Evolutionary conservation across 306 rosid species (phyloP), one percentile per base, ranked within the genome.

Genomic region (Lagenaria siceraria): DNA sequence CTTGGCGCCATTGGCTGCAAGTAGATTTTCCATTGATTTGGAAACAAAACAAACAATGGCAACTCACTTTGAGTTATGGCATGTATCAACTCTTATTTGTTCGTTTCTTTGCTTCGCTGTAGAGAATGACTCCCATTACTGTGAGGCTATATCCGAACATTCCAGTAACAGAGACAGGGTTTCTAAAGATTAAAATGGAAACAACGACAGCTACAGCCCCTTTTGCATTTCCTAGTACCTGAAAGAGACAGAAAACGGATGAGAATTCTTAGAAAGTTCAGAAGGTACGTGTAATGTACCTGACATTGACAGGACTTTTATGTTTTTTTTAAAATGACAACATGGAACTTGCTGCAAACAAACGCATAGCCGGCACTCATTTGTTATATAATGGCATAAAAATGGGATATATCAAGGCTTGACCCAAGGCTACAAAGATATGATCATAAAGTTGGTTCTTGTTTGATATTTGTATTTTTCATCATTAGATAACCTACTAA

Each of bases 211-310:
- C 96, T 33, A 89, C 98, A 15, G 98, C 98, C 19, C 98, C 98
- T 85, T 92, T 92, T 36, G 98, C 98, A 82, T 92, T 92, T 72
- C 97, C 97, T 63, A 90, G 87, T 62, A 92, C 98, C 98, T 92
- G 85, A 56, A 83, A 15, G 33, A 78, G 53, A 59, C 80, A 80
- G 19, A 19, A 31, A 84, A 46, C 19, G 46, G 48, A 19, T 31
- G 17, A 78, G 76, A 65, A 53, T 53, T 66, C 38, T 7, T 18
- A 2, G 40, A 25, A 72, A 15, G 6, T 42, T 70, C 54, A 12
- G 71, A 35, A 5, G 10, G 33, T 29, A 15, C 14, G 18, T 27
- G 15, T 14, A n/a, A 13, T 8, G 35, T 8, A 24, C 75, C 56
- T 14, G 75, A 46, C 55, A 21, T 70, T 70, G 56, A 8, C 19